Conservation (phyloP, 2,329 filamentous ascomycete genomes). For the Helotiales sp. region DNA sequence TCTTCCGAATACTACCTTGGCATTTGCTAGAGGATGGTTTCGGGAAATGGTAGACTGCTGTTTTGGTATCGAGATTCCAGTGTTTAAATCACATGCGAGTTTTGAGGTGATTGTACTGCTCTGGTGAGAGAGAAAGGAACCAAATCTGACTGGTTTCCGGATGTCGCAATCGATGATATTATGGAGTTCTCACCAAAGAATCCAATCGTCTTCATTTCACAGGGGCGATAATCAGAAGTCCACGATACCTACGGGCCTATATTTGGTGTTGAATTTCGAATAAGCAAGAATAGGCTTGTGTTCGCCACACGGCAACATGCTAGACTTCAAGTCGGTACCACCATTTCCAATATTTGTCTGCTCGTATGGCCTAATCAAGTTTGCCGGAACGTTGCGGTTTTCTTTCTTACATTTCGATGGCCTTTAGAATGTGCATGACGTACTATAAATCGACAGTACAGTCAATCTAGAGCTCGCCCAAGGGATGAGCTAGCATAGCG, state of each 20-base stretch:
- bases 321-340: neutral
- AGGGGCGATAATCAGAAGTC: no score
- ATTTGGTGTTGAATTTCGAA: neutral
- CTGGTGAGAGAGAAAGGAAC: no score
- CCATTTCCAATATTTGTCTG: neutral
- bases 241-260: neutral
- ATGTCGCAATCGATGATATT: no score
- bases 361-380: neutral
- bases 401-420: neutral
- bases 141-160: no score
- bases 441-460: no score
- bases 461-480: no score
- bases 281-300: slow-evolving; percentile 1
- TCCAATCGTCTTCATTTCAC: neutral
- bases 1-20: neutral
- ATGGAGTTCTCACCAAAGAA: neutral
- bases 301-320: neutral
- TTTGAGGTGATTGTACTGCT: neutral
- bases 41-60: neutral
- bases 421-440: neutral
- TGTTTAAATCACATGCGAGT: no score
- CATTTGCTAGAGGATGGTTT: neutral
- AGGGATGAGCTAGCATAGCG: no score
- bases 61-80: no score
- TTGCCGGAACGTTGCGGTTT: neutral